These are phyloP conservation scores for Isatis tinctoria DNA, from an alignment of 345 rosid species.

Conservation along the genomic window DNA sequence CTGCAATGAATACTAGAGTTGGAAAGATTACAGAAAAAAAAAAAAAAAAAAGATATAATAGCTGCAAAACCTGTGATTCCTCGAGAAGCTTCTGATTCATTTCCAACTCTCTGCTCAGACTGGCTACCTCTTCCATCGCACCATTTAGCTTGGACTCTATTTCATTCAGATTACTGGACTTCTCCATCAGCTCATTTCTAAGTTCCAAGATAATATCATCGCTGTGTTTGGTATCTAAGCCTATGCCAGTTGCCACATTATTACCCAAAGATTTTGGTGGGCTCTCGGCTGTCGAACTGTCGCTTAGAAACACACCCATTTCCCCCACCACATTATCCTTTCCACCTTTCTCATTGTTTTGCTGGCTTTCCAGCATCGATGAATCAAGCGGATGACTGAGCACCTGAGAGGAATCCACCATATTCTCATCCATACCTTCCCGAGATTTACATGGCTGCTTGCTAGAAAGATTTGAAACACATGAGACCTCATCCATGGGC, in stretches of 20 bases:
- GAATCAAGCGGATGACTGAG: conserved; percentile 71
- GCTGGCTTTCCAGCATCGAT: conserved; percentile 77
- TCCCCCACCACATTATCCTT: conserved; percentile 58
- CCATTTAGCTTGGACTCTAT: conserved; percentile 59
- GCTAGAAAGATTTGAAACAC: conserved; percentile 61
- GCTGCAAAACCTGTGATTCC: conserved; percentile 82
- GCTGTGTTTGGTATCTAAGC: conserved; percentile 36
- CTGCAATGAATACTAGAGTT: not conserved
- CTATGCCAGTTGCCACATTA: conserved; percentile 42
- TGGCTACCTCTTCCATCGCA: conserved; percentile 67
- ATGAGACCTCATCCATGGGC: conserved; percentile 96
- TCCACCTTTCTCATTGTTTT: conserved; percentile 55
- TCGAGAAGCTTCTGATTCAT: conserved; percentile 71
- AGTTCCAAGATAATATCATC: conserved; percentile 49
- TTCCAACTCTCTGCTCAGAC: conserved; percentile 72
- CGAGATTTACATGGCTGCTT: conserved; percentile 68
- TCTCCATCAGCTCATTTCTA: conserved; percentile 54
- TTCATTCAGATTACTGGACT: conserved; percentile 57
- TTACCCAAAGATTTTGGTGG: conserved; percentile 46
- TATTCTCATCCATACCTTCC: conserved; percentile 92
- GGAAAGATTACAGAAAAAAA: not conserved
- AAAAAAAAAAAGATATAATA: not conserved
- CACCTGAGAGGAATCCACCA: conserved; percentile 87
- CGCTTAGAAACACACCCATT: conserved; percentile 62
- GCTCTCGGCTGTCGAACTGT: conserved; percentile 92